A percentile compares a stretch with the other conserved stretches of the same genome.
These are phyloP conservation scores for Cyphellophora attinorum DNA, from an alignment of 2,329 filamentous ascomycete species.

Conservation along the genomic window DNA sequence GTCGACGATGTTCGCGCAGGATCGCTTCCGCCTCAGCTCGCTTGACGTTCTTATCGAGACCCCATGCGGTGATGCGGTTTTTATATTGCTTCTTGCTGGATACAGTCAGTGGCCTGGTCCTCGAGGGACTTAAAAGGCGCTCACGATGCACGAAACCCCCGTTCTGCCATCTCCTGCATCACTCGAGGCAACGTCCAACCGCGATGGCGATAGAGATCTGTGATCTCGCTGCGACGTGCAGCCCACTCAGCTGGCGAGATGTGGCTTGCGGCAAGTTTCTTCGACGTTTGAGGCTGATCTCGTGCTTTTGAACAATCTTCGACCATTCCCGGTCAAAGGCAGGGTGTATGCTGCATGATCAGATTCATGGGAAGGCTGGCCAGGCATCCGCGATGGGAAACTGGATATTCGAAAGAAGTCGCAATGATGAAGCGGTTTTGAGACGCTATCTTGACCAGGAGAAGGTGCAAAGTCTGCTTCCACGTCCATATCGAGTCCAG, in stretches of 20 bases:
- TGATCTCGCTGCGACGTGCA: slow-evolving; percentile 22
- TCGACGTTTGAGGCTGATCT: not conserved
- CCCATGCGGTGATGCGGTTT: slow-evolving; percentile 2
- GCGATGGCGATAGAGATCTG: slow-evolving; percentile 1
- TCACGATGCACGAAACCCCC: not conserved
- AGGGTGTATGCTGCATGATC: not conserved
- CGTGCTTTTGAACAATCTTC: not conserved
- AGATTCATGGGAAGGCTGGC: not conserved
- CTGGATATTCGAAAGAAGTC: not conserved
- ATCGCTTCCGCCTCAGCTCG: slow-evolving; percentile 2
- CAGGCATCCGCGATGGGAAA: not conserved
- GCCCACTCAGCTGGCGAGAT: slow-evolving; percentile 1
- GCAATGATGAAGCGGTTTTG: no score
- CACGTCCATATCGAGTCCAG: no score
- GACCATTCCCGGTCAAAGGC: not conserved
- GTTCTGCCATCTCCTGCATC: not conserved
- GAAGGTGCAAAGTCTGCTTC: no score
- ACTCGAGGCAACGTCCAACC: not conserved
- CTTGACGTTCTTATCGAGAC: slow-evolving; percentile 2
- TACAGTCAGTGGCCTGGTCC: slow-evolving; percentile 32
- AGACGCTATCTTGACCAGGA: no score
- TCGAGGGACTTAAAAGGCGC: slow-evolving; percentile 59
- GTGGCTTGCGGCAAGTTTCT: not conserved
- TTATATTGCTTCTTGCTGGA: not conserved
- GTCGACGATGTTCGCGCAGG: not conserved